phyloP scores from a whole-genome alignment of 495 filamentous ascomycete genomes.

The Podospora comata region DNA sequence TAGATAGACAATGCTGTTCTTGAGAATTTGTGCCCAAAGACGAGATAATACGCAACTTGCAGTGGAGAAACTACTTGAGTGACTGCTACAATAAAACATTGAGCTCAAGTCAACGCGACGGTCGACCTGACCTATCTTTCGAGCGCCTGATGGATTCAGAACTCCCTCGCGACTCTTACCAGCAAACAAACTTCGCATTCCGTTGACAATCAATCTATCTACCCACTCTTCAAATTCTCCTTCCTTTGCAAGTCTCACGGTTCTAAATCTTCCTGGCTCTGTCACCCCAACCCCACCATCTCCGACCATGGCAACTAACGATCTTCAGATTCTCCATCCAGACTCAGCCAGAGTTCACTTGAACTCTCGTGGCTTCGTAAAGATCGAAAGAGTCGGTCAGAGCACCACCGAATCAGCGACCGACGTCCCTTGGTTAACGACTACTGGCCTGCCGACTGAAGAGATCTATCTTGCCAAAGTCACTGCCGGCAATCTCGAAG shows the following conservation, averaged over 20 bases:
- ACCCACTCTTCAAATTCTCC: neutral
- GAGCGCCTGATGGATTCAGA: too few species aligned
- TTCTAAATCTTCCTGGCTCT: neutral
- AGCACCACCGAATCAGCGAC: neutral
- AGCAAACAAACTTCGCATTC: neutral
- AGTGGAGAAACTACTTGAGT: too few species aligned
- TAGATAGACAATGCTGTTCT: too few species aligned
- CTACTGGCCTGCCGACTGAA: neutral
- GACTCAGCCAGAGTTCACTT: neutral
- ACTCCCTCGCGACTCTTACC: neutral
- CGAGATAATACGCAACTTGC: too few species aligned
- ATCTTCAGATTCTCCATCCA: neutral
- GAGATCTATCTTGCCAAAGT: neutral
- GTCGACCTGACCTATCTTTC: too few species aligned
- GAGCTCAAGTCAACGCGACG: too few species aligned
- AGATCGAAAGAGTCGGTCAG: neutral
- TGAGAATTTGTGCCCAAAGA: too few species aligned
- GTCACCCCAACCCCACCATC: neutral
- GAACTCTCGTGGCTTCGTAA: neutral
- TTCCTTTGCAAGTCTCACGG: neutral
- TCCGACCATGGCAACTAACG: neutral
- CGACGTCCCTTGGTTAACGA: neutral
- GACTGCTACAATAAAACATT: too few species aligned
- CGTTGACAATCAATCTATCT: too few species aligned
- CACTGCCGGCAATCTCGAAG: neutral